These are phyloP conservation scores for Climacium dendroides DNA, from an alignment of 225 moss, liverwort and hornwort genomes.

Conservation along the genomic window DNA sequence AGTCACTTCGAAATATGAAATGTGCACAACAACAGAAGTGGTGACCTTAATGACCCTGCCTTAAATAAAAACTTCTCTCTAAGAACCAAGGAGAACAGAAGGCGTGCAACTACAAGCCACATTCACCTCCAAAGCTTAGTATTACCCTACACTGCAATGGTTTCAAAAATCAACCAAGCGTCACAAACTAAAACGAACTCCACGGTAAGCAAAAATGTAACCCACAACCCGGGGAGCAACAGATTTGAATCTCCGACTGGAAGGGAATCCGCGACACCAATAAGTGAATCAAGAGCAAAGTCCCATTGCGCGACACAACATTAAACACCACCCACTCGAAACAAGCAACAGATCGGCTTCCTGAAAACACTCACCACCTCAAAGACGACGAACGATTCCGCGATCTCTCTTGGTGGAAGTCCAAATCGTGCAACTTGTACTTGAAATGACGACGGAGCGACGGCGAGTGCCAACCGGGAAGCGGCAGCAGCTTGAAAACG, in stretches of 20 bases:
- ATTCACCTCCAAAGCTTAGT: neutral
- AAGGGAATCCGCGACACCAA: neutral
- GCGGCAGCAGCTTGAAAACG: neutral
- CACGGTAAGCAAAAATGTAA: neutral
- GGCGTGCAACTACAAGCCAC: neutral
- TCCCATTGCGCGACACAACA: neutral
- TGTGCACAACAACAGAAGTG: neutral
- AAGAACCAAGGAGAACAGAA: neutral
- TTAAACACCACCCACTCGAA: neutral
- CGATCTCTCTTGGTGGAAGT: neutral
- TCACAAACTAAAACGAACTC: neutral
- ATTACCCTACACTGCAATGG: neutral
- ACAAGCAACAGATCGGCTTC: neutral
- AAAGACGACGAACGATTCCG: neutral
- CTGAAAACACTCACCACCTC: neutral
- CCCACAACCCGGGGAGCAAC: neutral
- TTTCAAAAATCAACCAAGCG: neutral
- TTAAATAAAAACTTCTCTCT: neutral
- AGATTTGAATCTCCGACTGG: neutral
- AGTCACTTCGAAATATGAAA: neutral
- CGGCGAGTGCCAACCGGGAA: neutral
- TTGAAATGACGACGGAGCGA: constrained; percentile 2
- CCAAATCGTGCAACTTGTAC: neutral
- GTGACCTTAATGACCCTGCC: neutral
- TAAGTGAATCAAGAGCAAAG: neutral